These are phyloP conservation scores for Thielaviopsis punctulata DNA, from an alignment of 2,329 filamentous ascomycete species.

Conservation along the genomic window DNA sequence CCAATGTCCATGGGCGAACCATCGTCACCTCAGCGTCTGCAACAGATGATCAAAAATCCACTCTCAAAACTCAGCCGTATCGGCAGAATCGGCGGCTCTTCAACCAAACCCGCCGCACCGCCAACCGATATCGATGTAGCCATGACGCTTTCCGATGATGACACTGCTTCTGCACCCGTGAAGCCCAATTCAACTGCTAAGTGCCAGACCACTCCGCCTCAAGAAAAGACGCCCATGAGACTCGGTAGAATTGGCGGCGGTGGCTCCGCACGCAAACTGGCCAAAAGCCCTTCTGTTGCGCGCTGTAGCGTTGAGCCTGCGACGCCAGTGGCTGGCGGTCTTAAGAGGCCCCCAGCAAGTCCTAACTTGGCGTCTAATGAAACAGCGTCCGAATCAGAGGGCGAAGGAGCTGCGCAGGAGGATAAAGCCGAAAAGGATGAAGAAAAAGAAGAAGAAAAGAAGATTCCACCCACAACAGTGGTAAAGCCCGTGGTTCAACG, in stretches of 20 bases:
- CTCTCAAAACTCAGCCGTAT: not conserved
- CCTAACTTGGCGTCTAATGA: not conserved
- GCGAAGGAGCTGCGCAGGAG: not conserved
- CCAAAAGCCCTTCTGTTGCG: not conserved
- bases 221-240: not conserved
- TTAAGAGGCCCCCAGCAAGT: not conserved
- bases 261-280: not conserved
- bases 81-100: not conserved
- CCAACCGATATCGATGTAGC: conserved; percentile 1
- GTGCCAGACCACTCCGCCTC: not conserved
- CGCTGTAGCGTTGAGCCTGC: not conserved
- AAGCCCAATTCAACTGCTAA: not conserved
- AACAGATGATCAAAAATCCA: not conserved
- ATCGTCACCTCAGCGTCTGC: not conserved
- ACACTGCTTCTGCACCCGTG: not conserved
- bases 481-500: not conserved
- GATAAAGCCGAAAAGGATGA: not conserved
- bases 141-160: not conserved
- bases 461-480: not conserved
- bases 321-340: not conserved
- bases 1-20: conserved; percentile 6
- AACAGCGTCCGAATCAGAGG: not conserved
- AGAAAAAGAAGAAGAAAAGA: not conserved
- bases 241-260: not conserved
- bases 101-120: not conserved